These are phyloP conservation scores for Elsinoe fawcettii DNA, from an alignment of 2,329 filamentous ascomycete genomes.

Conservation along the genomic window DNA sequence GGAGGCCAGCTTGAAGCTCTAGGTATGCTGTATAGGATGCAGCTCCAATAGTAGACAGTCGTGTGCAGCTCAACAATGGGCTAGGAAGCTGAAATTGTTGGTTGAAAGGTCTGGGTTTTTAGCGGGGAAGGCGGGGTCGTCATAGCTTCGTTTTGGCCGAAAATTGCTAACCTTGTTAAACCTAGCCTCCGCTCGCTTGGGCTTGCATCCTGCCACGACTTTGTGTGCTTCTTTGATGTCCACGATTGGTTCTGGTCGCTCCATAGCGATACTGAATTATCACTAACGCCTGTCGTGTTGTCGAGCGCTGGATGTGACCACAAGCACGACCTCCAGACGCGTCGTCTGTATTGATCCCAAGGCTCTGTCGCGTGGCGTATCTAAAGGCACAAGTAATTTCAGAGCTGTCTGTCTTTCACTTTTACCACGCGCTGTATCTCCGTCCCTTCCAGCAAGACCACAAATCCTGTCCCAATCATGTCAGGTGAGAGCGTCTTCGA, in stretches of 20 bases:
- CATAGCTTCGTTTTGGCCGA: neutral
- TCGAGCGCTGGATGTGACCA: too few species aligned
- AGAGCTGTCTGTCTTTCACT: neutral
- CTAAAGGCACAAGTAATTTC: neutral
- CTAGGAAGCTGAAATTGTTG: slow-evolving; percentile 3
- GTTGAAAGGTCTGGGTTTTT: slow-evolving; percentile 7
- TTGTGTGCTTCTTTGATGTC: neutral
- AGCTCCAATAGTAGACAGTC: neutral
- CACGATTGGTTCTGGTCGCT: neutral
- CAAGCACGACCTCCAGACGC: too few species aligned
- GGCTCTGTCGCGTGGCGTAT: too few species aligned
- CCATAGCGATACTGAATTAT: neutral
- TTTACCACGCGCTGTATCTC: neutral
- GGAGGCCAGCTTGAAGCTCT: slow-evolving; percentile 14
- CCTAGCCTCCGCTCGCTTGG: neutral
- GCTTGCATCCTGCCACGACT: slow-evolving; percentile 1
- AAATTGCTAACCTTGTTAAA: slow-evolving; percentile 2
- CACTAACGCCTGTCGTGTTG: too few species aligned
- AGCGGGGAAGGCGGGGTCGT: slow-evolving; percentile 10
- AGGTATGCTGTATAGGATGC: neutral
- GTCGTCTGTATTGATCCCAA: too few species aligned
- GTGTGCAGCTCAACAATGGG: neutral
- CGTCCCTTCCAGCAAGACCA: neutral
- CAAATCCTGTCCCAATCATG: neutral
- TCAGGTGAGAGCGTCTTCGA: neutral